Conservation (phyloP, 2,329 filamentous ascomycete species). For the Microsporum audouinii region DNA sequence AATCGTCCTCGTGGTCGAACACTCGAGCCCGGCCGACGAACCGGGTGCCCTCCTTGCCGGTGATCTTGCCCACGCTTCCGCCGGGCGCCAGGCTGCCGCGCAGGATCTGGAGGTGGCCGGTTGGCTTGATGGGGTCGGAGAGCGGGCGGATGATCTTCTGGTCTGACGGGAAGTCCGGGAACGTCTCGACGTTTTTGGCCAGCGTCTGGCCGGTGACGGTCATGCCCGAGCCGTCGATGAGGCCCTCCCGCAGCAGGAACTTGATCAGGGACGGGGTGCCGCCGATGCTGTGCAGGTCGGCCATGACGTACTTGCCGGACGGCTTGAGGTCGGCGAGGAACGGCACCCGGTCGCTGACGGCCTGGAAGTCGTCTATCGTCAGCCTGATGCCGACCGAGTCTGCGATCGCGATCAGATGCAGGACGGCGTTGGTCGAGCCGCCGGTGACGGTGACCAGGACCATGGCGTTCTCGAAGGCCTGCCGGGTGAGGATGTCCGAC, state of each 20-base stretch:
- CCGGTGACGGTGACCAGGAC: constrained; percentile 70
- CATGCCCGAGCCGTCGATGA: constrained; percentile 49
- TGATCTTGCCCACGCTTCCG: constrained; percentile 64
- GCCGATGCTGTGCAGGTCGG: constrained; percentile 46
- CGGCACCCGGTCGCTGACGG: constrained; percentile 64
- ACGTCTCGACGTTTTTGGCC: constrained; percentile 47
- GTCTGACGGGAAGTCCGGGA: constrained; percentile 53
- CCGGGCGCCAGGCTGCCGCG: constrained; percentile 58
- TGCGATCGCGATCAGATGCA: constrained; percentile 74
- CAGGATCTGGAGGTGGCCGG: constrained; percentile 63
- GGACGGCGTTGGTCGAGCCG: constrained; percentile 74
- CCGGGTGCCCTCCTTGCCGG: constrained; percentile 58
- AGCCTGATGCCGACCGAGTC: constrained; percentile 71
- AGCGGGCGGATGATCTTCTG: constrained; percentile 60
- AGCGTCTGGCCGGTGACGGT: constrained; percentile 51
- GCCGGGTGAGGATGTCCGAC: constrained; percentile 64
- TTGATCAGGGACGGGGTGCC: constrained; percentile 49
- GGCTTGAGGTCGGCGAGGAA: constrained; percentile 76
- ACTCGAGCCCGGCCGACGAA: constrained; percentile 61
- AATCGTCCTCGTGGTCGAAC: constrained; percentile 58
- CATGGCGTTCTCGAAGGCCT: constrained; percentile 80
- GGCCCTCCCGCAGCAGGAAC: constrained; percentile 46
- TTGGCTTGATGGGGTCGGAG: constrained; percentile 57
- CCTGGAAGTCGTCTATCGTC: constrained; percentile 77
- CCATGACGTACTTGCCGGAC: constrained; percentile 54